Evolutionary conservation across 176 grass and related monocot genomes (phyloP).

Genomic region (Dendrocalamus sinicus): DNA sequence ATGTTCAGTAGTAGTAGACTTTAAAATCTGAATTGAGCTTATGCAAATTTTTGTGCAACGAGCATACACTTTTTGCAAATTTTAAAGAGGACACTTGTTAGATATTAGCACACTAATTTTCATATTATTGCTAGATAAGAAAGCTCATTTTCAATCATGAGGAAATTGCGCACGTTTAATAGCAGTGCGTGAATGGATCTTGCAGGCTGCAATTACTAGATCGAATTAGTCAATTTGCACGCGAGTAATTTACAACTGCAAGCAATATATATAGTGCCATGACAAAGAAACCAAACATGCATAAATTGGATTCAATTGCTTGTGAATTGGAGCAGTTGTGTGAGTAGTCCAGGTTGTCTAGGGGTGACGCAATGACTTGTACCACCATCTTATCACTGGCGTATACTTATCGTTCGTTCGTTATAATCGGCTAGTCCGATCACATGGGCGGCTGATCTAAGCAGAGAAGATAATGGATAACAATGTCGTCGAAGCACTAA

Average conservation of each 20-base stretch:
- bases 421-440: conserved; percentile 1
- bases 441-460: conserved; percentile 45
- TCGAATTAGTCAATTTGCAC: conserved; percentile 2
- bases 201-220: background rate
- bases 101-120: background rate
- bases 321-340: conserved; percentile 14
- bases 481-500: background rate
- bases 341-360: conserved; percentile 12
- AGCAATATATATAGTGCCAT: background rate
- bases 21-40: background rate
- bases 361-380: conserved; percentile 16
- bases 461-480: conserved; percentile 25
- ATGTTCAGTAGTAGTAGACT: background rate
- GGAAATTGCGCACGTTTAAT: background rate
- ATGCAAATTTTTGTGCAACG: background rate
- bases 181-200: background rate
- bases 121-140: background rate
- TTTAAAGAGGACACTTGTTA: background rate
- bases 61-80: background rate
- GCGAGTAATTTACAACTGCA: background rate
- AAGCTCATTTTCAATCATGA: conserved; percentile 9
- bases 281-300: background rate
- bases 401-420: background rate
- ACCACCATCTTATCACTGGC: conserved; percentile 33
- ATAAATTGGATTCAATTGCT: background rate